phyloP scores from a whole-genome alignment of 2,329 filamentous ascomycete genomes.

The Botrytis squamosa region DNA sequence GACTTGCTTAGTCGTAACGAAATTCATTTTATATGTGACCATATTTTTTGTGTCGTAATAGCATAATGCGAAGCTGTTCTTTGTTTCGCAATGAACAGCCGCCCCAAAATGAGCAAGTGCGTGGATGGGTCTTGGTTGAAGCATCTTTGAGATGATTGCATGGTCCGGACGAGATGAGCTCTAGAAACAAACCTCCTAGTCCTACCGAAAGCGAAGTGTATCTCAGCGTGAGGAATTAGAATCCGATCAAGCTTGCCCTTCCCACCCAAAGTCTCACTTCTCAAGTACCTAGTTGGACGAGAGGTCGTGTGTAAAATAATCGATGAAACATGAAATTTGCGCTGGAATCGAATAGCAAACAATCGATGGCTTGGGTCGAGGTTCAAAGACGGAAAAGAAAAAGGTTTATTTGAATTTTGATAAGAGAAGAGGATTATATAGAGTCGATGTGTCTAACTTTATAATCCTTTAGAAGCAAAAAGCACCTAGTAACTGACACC shows the following conservation, averaged over 20 bases:
- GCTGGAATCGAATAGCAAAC: neutral
- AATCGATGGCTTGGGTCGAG: neutral
- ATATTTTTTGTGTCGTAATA: neutral
- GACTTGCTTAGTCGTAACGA: neutral
- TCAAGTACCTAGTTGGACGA: neutral
- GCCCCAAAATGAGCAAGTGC: neutral
- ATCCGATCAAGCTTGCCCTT: neutral
- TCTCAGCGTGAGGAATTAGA: neutral
- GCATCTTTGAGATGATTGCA: neutral
- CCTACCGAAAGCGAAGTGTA: no score
- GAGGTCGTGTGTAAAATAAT: neutral
- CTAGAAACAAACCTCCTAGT: neutral
- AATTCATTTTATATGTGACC: neutral
- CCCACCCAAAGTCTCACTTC: neutral
- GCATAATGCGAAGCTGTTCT: neutral
- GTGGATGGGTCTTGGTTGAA: neutral
- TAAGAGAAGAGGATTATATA: neutral
- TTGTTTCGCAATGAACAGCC: neutral
- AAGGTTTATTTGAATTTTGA: neutral
- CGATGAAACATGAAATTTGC: neutral
- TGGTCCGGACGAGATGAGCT: neutral
- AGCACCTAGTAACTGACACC: neutral
- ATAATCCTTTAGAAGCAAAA: neutral
- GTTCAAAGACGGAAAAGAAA: neutral
- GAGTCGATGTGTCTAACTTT: neutral